phyloP scores from a whole-genome alignment of 345 rosid genomes.

The Euphorbia lathyris region DNA sequence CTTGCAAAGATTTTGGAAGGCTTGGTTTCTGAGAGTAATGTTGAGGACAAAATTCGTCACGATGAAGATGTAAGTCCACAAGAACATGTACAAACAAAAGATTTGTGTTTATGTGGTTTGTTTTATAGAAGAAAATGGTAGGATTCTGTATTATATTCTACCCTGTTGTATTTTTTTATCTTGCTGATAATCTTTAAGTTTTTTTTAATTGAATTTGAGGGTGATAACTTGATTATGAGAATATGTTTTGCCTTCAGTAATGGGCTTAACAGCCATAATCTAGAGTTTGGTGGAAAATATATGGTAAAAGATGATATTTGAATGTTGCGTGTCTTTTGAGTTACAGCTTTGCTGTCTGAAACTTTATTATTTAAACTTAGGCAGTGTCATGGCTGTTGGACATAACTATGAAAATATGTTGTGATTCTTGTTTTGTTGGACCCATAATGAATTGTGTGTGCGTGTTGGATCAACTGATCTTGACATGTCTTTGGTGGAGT shows the following conservation, averaged over 20 bases:
- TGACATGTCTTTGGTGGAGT: not conserved
- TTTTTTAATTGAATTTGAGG: not conserved
- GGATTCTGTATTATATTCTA: not conserved
- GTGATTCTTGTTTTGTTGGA: not conserved
- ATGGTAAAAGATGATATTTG: not conserved
- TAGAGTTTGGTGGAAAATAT: not conserved
- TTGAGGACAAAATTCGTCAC: constrained; percentile 60
- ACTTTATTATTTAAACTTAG: not conserved
- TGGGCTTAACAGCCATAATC: not conserved
- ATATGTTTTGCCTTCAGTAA: not conserved
- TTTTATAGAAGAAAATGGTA: not conserved
- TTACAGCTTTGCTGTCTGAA: not conserved
- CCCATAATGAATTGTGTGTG: not conserved
- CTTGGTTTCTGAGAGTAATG: constrained; percentile 54
- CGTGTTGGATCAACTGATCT: not conserved
- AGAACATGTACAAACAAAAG: not conserved
- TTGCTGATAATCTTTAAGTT: not conserved
- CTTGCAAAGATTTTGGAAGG: constrained; percentile 86
- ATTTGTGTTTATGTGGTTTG: not conserved
- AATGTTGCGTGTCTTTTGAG: not conserved
- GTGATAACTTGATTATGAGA: not conserved
- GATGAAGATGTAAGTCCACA: constrained; percentile 54
- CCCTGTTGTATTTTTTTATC: not conserved
- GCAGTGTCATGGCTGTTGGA: not conserved
- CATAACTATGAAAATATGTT: not conserved